These are phyloP conservation scores for Agaricales sp. DNA, from an alignment of 1,284 basidiomycete genomes.

Conservation along the genomic window DNA sequence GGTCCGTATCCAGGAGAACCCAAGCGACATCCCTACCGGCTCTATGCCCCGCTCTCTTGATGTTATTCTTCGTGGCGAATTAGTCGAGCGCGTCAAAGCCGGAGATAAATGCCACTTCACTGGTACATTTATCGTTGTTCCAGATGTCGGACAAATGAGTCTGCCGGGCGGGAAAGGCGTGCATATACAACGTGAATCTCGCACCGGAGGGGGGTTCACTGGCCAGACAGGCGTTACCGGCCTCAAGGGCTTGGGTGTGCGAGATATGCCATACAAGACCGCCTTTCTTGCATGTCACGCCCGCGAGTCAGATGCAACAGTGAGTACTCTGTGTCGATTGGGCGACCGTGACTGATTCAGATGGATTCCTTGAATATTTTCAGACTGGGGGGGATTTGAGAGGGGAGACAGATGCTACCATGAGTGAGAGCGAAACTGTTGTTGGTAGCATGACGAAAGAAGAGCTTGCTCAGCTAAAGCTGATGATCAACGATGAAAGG, in stretches of 20 bases:
- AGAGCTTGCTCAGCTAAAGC: slow-evolving; percentile 90
- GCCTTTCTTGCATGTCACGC: slow-evolving; percentile 99
- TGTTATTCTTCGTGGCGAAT: slow-evolving; percentile 89
- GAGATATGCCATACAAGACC: slow-evolving; percentile 97
- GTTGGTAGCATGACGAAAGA: slow-evolving; percentile 84
- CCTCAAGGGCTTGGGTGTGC: slow-evolving; percentile 87
- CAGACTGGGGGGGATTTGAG: slow-evolving; percentile 77
- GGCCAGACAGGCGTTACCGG: slow-evolving; percentile 89
- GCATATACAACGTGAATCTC: slow-evolving; percentile 84
- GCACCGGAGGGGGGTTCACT: slow-evolving; percentile 52
- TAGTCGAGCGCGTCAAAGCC: slow-evolving; percentile 96
- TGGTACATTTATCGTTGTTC: slow-evolving; percentile 96
- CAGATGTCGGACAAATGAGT: slow-evolving; percentile 94
- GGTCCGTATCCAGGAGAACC: slow-evolving; percentile 97
- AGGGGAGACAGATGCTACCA: slow-evolving; percentile 74
- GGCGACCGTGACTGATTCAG: too few species aligned
- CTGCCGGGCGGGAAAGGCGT: slow-evolving; percentile 90
- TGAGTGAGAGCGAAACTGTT: slow-evolving; percentile 73
- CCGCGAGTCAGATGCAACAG: slow-evolving; percentile 79
- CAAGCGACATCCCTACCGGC: slow-evolving; percentile 97
- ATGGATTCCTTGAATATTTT: too few species aligned
- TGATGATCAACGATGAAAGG: slow-evolving; percentile 89
- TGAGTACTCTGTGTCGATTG: slow-evolving; percentile 28
- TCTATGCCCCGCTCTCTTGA: slow-evolving; percentile 97
- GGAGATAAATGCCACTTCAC: slow-evolving; percentile 99